Evolutionary conservation across 202 grass and related monocot species (phyloP), one percentile per base, ranked within the genome.

Genomic region (Setaria viridis): DNA sequence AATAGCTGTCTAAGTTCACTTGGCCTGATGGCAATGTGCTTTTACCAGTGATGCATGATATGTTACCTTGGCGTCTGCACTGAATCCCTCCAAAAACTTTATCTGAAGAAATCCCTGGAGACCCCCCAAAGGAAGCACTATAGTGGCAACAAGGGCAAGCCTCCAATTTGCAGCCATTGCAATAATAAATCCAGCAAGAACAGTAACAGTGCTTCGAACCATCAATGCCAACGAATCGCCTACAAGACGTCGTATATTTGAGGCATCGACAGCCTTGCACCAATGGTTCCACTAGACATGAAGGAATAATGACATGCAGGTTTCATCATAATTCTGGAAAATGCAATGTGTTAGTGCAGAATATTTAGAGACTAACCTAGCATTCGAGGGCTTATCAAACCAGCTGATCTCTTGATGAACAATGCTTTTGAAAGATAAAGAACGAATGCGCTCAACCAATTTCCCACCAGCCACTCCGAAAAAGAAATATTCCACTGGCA

Each of bases 71-170:
- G 88, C 88, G 45, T 86, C 70, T 46, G 70, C 71, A 60, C 83
- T 90, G 76, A 86, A 82, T 60, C 83, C 88, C 77, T 90, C 58
- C 66, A 90, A 73, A 49, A 86, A 86, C 58, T 82, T 90, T 16
- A 90, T 74, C 59, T 90, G 82, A 75, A 85, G 63, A 60, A 81
- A 89, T 34, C 82, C 81, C 67, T 85, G 82, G 41, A 76, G 50
- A 41, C 72, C 72, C 5, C 50, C 72, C 33, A 11, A 39, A 57
- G 33, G 50, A 76, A 76, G 72, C 50, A 76, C 72, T 21, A 76
- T 16, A 19, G 33, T 76, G 16, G 72, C 72, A 57, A 76, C 72
- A 56, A 76, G 72, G 33, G 72, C 50, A 76, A 76, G 72, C 72
- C 50, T 76, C 72, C 50, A 79, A 74, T 74, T 74, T 74, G 72